Conservation (phyloP, 371 early-diverging fungal species). For the Mortierella sp. region DNA sequence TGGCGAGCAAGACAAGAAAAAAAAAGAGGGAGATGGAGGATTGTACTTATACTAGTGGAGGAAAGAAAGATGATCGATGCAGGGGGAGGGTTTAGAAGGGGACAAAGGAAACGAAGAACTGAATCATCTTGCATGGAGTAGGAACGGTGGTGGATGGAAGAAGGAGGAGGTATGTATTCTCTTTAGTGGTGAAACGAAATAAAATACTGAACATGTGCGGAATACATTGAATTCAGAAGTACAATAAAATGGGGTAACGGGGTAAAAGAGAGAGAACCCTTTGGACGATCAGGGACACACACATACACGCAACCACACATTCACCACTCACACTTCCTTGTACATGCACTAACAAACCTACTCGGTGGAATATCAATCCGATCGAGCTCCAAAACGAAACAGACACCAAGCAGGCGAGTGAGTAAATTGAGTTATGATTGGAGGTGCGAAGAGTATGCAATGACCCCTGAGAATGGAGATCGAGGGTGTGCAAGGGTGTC, state of each 20-base stretch:
- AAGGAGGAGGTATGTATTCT: neutral
- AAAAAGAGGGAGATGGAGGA: neutral
- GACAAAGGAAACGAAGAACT: neutral
- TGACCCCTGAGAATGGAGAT: neutral
- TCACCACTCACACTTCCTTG: neutral
- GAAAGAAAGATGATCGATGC: neutral
- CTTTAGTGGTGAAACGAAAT: neutral
- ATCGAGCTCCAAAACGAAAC: neutral
- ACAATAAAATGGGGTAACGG: neutral
- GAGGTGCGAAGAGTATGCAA: neutral
- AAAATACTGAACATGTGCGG: constrained; percentile 7
- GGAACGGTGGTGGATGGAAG: neutral
- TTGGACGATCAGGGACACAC: neutral
- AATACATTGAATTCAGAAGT: neutral
- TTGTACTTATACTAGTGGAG: constrained; percentile 4
- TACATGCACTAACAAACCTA: neutral
- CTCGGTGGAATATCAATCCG: neutral
- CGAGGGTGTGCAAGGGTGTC: neutral
- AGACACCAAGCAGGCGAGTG: neutral
- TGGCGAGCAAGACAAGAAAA: neutral
- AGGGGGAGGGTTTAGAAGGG: neutral
- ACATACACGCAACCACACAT: neutral
- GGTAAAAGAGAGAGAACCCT: neutral
- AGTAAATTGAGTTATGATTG: neutral
- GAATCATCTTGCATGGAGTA: neutral